These are phyloP conservation scores for Candida ortonii DNA, from an alignment of 805 yeast species.

Conservation along the genomic window DNA sequence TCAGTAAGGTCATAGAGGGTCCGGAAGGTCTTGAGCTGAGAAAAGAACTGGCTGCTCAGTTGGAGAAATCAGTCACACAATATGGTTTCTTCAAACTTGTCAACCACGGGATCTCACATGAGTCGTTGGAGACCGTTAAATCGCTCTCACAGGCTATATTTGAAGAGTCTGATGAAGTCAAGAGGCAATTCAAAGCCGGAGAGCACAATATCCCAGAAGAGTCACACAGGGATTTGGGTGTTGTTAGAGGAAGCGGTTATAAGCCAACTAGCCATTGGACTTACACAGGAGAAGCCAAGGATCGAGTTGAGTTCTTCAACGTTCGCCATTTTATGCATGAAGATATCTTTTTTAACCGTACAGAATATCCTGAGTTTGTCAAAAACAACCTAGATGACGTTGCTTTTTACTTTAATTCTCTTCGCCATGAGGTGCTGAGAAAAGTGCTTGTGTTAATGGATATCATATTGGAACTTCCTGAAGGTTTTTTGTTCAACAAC, in stretches of 20 bases:
- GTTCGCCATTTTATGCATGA: conserved; percentile 38
- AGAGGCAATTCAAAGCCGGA: conserved; percentile 39
- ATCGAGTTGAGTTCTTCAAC: conserved; percentile 44
- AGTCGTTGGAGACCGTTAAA: conserved; percentile 33
- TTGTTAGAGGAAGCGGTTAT: conserved; percentile 45
- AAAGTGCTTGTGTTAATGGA: conserved; percentile 41
- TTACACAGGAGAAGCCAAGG: conserved; percentile 41
- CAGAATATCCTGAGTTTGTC: conserved; percentile 40
- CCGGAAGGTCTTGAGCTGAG: conserved; percentile 34
- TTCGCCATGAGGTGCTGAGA: conserved; percentile 38
- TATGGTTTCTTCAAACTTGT: conserved; percentile 43
- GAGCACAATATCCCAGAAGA: conserved; percentile 25
- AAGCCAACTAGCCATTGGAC: conserved; percentile 49
- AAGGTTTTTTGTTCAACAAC: conserved; percentile 40
- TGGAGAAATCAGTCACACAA: conserved; percentile 39
- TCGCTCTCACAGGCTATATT: conserved; percentile 41
- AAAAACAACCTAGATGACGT: conserved; percentile 38
- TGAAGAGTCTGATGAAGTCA: conserved; percentile 39
- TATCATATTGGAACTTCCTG: conserved; percentile 44
- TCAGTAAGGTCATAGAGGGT: conserved; percentile 37
- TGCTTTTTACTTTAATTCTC: conserved; percentile 35
- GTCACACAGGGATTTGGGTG: conserved; percentile 34
- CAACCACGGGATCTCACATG: conserved; percentile 39
- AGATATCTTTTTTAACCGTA: conserved; percentile 28
- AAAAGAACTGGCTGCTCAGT: conserved; percentile 32